phyloP scores from a whole-genome alignment of 805 yeast species.

The Brettanomyces naardenensis region DNA sequence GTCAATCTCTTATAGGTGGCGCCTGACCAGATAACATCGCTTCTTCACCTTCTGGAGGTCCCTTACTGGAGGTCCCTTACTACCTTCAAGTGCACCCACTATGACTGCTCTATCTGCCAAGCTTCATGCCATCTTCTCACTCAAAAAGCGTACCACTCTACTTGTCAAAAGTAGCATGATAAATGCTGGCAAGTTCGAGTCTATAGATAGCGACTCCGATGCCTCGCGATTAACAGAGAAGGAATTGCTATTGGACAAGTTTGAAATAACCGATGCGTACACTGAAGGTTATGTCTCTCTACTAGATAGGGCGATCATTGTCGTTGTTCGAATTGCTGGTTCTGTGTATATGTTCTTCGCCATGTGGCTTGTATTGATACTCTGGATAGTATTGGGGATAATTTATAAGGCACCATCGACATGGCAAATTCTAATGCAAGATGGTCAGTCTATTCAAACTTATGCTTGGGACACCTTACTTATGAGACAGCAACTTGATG shows the following conservation, averaged over 20 bases:
- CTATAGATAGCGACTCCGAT: background rate
- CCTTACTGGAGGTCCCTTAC: no score
- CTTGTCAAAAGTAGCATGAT: background rate
- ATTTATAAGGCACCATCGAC: constrained; percentile 23
- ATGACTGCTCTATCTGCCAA: background rate
- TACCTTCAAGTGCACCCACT: no score
- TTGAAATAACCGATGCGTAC: background rate
- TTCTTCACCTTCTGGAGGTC: no score
- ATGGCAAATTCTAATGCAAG: constrained; percentile 36
- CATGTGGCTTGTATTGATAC: constrained; percentile 18
- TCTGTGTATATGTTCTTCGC: constrained; percentile 16
- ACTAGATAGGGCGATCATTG: background rate
- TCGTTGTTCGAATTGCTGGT: constrained; percentile 13
- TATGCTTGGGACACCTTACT: constrained; percentile 32
- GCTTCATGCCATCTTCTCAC: background rate
- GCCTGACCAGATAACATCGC: no score
- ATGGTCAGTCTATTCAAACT: constrained; percentile 32
- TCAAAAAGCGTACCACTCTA: background rate
- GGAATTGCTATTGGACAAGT: background rate
- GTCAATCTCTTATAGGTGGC: no score
- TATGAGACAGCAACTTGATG: constrained; percentile 31
- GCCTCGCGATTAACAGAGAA: background rate
- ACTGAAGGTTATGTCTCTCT: background rate
- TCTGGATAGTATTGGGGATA: constrained; percentile 17
- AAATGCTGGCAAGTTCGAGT: background rate